These are phyloP conservation scores for Akanthomyces uredinophilus DNA, from an alignment of 2,329 filamentous ascomycete species.

Conservation along the genomic window DNA sequence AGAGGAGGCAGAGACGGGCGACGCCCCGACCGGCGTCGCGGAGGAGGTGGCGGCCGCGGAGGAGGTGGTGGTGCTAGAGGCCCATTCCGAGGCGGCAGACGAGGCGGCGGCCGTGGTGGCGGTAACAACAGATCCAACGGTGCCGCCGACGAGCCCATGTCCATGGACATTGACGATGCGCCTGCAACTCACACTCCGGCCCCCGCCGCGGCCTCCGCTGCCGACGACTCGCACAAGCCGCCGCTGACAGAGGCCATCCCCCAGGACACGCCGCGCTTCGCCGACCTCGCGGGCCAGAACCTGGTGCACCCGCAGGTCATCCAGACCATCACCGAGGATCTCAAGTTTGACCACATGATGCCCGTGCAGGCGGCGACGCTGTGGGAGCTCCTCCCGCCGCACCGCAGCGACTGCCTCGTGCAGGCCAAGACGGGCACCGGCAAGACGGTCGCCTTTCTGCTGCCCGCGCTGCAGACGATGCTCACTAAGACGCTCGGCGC, in stretches of 20 bases:
- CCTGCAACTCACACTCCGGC: not conserved
- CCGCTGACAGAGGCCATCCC: slow-evolving; percentile 35
- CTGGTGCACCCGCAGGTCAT: slow-evolving; percentile 43
- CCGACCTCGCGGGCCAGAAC: slow-evolving; percentile 36
- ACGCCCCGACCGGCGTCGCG: slow-evolving; percentile 3
- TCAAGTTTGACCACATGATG: slow-evolving; percentile 49
- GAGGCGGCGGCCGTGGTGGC: slow-evolving; percentile 5
- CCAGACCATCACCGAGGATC: slow-evolving; percentile 42
- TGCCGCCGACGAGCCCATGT: not conserved
- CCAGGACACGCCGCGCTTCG: slow-evolving; percentile 41
- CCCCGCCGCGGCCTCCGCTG: not conserved
- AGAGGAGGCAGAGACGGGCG: slow-evolving; percentile 8
- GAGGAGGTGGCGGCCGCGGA: slow-evolving; percentile 2
- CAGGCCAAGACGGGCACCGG: slow-evolving; percentile 86
- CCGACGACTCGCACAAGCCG: slow-evolving; percentile 2
- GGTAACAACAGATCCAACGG: not conserved
- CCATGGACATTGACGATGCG: slow-evolving; percentile 9
- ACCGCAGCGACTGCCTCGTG: slow-evolving; percentile 54
- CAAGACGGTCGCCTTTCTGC: slow-evolving; percentile 78
- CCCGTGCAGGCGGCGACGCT: slow-evolving; percentile 51
- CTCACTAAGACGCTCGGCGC: slow-evolving; percentile 38
- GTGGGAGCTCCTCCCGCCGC: slow-evolving; percentile 40
- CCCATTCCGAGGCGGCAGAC: not conserved
- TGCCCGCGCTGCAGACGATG: slow-evolving; percentile 78
- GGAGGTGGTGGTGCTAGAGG: not conserved